Evolutionary conservation across 2,329 filamentous ascomycete species (phyloP), one percentile per base, ranked within the genome.

Genomic region (Colletotrichum eremochloae): DNA sequence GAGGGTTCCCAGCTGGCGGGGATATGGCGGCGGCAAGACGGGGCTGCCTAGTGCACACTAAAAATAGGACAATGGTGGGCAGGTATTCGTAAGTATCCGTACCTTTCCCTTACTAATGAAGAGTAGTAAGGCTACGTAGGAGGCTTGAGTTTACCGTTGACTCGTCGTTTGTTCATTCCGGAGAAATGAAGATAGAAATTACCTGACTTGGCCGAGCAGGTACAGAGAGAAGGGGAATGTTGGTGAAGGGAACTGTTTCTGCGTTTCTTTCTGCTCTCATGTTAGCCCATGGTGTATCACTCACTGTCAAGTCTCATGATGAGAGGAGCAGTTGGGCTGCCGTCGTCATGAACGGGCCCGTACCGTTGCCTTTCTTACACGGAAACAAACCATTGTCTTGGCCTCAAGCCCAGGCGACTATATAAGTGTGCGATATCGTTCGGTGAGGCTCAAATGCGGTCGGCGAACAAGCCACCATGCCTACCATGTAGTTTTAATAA

Each of bases 391-490:
- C 18, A n/a, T 14, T 18, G 33, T 31, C 7, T 18, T 31, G 29
- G 12, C 29, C 5, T 33, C 15, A 15, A 3, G 11, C 33, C 5
- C 11, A n/a, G 24, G 12, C 20, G 5, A 12, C 33, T 56, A 38
- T 38, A 38, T 12, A 12, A 38, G 7, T n/a, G 33, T 14, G 20
- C 6, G 20, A 38, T 12, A 14, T 20, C 29, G 6, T 29, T 55
- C 18, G 20, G 50, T 63, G 68, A 72, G 66, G 69, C 60, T 64
- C 66, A 69, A 69, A 33, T 50, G 64, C 53, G 55, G 58, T 68
- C 63, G n/a, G 53, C 48, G n/a, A 31, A 15, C 12, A 36, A 40
- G 44, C 31, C 18, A 33, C 11, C 6, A 24, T 20, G 18, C n/a
- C 55, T 20, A 31, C n/a, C 55, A 52, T 18, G 33, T 62, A 18